Base-by-base conservation (phyloP, 1,139 yeast species). In the Saccharomycopsis phalli region DNA sequence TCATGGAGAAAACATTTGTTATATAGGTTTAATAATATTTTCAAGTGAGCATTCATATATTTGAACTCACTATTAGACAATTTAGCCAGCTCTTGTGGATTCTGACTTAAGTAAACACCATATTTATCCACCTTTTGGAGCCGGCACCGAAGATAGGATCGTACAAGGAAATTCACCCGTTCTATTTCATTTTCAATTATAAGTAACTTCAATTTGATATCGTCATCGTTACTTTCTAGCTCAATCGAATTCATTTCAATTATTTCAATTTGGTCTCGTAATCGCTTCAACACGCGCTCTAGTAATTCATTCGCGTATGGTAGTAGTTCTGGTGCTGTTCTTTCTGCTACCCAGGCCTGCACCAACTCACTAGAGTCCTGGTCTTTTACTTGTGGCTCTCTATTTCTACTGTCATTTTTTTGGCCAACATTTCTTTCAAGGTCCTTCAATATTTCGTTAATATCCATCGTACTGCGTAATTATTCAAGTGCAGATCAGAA, bases 131-230 rank as follows among this genome's bases (percentile, higher is more conserved):
- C 70, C 54, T 82, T 84, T 35, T 69, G 59, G 36, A 93, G 61
- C 44, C 99, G 66, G 2, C 91, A 71, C 45, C 98, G 69, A 28
- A 88, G 65, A 56, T 86, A 88, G 20, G 87, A 71, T 42, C 97
- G 65, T 16, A 88, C 66, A 33, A 91, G 61, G 55, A 80, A 91
- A 52, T 81, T 86, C 37, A 86, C 72, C 44, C 98, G 64, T 53
- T 91, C 98, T 21, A 91, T 69, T 53, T 91, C 98, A 3, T 94
- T 81, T 56, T 91, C 98, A 48, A 88, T 78, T 16, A 93, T 72
- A 66, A 91, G 74, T 33, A 88, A 64, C 46, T 81, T 81, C 43
- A 91, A 62, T 56, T 88, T 88, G 57, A 81, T 80, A 51, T 82
- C 91, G 34, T 68, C 65, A 48, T 76, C 56, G 6, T 47, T 51